These are phyloP conservation scores for Wilhelminamyces savonicus DNA, from an alignment of 805 yeast species.

Conservation along the genomic window DNA sequence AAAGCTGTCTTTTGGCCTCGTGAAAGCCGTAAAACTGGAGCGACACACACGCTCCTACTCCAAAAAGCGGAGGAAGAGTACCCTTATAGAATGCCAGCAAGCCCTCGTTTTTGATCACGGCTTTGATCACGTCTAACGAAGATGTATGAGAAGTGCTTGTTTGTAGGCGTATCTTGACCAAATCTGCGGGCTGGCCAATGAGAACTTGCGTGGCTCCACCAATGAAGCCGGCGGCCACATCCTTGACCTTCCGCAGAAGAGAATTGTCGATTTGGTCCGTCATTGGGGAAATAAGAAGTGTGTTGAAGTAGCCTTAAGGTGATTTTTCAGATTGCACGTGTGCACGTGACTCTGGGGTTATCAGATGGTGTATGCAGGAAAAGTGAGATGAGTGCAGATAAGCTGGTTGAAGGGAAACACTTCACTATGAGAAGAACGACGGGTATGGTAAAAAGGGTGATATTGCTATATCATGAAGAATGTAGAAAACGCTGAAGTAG, in stretches of 20 bases:
- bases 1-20: conserved; percentile 56
- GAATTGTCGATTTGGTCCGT: conserved; percentile 27
- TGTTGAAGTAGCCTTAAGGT: no score
- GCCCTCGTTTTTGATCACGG: conserved; percentile 37
- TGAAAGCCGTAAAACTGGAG: conserved; percentile 68
- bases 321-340: conserved; percentile 6
- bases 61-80: conserved; percentile 37
- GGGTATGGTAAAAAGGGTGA: no score
- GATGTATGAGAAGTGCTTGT: conserved; percentile 25
- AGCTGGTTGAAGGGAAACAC: no score
- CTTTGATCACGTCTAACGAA: conserved; percentile 25
- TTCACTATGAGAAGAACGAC: no score
- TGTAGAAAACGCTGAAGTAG: no score
- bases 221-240: conserved; percentile 38
- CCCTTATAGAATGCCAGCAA: conserved; percentile 39
- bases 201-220: conserved; percentile 44
- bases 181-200: conserved; percentile 42
- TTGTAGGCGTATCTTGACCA: conserved; percentile 38
- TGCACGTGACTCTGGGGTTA: conserved; percentile 12
- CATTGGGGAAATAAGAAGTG: no score
- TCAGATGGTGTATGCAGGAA: neutral
- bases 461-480: no score
- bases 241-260: conserved; percentile 31
- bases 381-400: no score
- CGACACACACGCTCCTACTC: conserved; percentile 58